Conservation (phyloP, 371 early-diverging fungal species). For the Mortierella sp. region DNA sequence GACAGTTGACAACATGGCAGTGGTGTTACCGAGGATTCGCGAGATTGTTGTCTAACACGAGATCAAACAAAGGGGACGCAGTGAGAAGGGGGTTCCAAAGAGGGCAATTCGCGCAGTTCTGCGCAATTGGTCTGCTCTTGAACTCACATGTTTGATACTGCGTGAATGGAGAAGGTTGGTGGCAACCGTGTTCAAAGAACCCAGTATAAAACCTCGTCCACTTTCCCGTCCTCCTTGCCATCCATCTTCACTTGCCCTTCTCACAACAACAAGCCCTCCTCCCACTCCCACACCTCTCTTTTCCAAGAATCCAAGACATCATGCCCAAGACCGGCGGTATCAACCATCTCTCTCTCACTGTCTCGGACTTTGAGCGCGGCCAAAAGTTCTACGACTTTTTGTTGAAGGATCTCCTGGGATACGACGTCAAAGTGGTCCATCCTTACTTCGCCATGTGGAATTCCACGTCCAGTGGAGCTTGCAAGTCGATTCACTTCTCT, state of each 20-base stretch:
- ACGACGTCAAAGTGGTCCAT: conserved; percentile 13
- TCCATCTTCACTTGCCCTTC: neutral
- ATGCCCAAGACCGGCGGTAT: conserved; percentile 36
- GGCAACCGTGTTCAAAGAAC: too few species aligned
- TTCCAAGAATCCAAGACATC: neutral
- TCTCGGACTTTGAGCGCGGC: conserved; percentile 26
- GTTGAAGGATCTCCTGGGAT: conserved; percentile 36
- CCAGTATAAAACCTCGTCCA: too few species aligned
- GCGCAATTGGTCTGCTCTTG: too few species aligned
- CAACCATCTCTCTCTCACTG: conserved; percentile 27
- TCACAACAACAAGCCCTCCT: neutral
- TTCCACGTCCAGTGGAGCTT: neutral
- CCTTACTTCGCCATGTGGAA: conserved; percentile 34
- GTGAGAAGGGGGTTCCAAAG: too few species aligned
- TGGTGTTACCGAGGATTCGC: too few species aligned
- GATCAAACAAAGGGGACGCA: too few species aligned
- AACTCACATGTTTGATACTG: too few species aligned
- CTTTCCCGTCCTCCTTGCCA: neutral
- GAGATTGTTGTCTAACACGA: too few species aligned
- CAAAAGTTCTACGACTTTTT: conserved; percentile 39
- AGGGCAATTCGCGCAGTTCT: too few species aligned
- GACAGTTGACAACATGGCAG: too few species aligned
- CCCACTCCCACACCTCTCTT: neutral
- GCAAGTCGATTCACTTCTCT: too few species aligned
- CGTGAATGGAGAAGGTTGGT: too few species aligned